These are phyloP conservation scores for Triticum urartu DNA, from an alignment of 176 grass and related monocot species.

Conservation along the genomic window DNA sequence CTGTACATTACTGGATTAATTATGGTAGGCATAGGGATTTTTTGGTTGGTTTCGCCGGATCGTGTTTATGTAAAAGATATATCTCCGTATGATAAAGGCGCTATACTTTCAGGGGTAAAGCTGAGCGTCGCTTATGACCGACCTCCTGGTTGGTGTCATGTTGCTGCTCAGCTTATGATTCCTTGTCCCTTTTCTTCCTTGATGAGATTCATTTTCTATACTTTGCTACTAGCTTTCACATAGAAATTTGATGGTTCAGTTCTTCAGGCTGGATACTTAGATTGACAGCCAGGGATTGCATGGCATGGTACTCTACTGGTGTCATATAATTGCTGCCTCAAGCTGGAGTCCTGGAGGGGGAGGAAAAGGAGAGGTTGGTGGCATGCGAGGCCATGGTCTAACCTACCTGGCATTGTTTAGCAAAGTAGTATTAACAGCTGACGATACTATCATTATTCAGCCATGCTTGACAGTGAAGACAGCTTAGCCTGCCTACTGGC, in stretches of 20 bases:
- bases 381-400: background rate
- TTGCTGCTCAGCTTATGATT: background rate
- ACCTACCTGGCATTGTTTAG: conserved; percentile 3
- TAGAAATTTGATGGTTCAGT: background rate
- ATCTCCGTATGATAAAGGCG: conserved; percentile 38
- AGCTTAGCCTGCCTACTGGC: background rate
- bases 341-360: background rate
- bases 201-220: background rate
- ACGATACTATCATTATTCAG: background rate
- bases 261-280: conserved; percentile 13
- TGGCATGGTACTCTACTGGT: background rate
- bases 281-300: background rate
- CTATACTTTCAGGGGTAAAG: conserved; percentile 15
- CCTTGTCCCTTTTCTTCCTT: background rate
- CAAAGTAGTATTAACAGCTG: background rate
- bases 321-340: conserved; percentile 10
- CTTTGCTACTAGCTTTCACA: background rate
- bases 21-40: conserved; percentile 46
- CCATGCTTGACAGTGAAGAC: background rate
- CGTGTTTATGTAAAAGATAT: conserved; percentile 38
- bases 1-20: conserved; percentile 55
- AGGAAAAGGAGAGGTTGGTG: conserved; percentile 4
- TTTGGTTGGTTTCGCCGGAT: conserved; percentile 37
- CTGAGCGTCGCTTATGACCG: conserved; percentile 3
- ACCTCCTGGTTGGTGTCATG: background rate